These are phyloP conservation scores for Phytophthora kernoviae DNA, from an alignment of 352 stramenopile species.

Conservation along the genomic window DNA sequence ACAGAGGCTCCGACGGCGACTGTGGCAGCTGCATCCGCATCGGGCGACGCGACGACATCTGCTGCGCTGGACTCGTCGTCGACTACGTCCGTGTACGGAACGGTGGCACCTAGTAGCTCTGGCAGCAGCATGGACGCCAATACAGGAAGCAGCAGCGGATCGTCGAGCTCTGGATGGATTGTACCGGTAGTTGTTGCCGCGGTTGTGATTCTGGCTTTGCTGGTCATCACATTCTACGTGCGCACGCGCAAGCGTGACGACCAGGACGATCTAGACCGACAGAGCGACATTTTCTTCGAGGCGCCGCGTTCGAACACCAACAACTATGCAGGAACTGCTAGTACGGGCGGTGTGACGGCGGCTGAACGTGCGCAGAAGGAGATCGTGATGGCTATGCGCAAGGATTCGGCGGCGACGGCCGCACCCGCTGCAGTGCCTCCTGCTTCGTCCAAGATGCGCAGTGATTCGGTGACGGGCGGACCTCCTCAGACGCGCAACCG, in stretches of 20 bases:
- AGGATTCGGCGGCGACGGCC: slow-evolving; percentile 29
- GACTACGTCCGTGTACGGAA: slow-evolving; percentile 57
- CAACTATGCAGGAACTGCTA: slow-evolving; percentile 35
- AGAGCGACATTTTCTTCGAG: slow-evolving; percentile 68
- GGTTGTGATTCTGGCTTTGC: slow-evolving; percentile 54
- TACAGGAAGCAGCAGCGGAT: slow-evolving; percentile 26
- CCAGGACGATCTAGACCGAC: slow-evolving; percentile 57
- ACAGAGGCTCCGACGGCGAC: slow-evolving; percentile 18
- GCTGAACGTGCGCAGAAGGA: slow-evolving; percentile 32
- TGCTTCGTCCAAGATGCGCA: slow-evolving; percentile 41
- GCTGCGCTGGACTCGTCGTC: slow-evolving; percentile 41
- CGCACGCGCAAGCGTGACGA: slow-evolving; percentile 46
- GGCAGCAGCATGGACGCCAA: slow-evolving; percentile 21
- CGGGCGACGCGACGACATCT: slow-evolving; percentile 27
- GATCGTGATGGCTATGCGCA: slow-evolving; percentile 34
- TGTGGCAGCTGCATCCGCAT: slow-evolving; percentile 18
- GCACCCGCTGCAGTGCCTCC: slow-evolving; percentile 22
- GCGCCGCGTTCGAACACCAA: slow-evolving; percentile 61
- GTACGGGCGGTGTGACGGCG: slow-evolving; percentile 15
- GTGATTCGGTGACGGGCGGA: slow-evolving; percentile 36
- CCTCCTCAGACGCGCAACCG: slow-evolving; percentile 31
- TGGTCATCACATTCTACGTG: slow-evolving; percentile 70
- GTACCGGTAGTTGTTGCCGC: slow-evolving; percentile 62
- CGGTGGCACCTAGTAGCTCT: slow-evolving; percentile 35
- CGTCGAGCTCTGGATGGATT: slow-evolving; percentile 49